Evolutionary conservation across 331 rosid genomes (phyloP).

Genomic region (Acacia pycnantha): DNA sequence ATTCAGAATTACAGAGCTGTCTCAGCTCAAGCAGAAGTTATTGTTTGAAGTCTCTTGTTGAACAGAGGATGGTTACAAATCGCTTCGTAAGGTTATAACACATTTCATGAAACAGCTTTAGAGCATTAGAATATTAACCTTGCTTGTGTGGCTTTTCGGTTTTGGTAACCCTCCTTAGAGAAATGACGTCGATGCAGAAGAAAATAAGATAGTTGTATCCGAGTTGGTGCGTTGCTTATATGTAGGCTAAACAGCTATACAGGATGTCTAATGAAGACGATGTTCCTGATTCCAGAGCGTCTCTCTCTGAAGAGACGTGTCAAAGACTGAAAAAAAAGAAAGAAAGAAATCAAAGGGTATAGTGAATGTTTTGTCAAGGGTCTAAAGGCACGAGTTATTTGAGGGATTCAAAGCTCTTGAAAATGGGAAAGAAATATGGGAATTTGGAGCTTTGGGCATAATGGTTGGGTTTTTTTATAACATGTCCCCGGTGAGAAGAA

Average conservation of each 20-base stretch:
- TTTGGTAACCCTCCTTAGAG: neutral
- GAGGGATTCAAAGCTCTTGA: conserved; percentile 54
- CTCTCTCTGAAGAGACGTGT: conserved; percentile 44
- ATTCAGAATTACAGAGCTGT: neutral
- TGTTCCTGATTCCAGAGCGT: neutral
- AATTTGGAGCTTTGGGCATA: neutral
- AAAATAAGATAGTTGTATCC: conserved; percentile 16
- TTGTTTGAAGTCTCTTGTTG: neutral
- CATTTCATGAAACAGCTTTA: neutral
- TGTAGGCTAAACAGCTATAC: neutral
- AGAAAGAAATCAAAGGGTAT: neutral
- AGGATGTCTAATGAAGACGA: no score
- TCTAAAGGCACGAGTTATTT: conserved; percentile 51
- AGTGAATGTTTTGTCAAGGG: conserved; percentile 8
- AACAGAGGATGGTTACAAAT: neutral
- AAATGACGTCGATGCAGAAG: neutral
- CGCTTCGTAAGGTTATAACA: neutral
- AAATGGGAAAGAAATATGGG: conserved; percentile 13
- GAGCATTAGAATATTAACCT: conserved; percentile 20
- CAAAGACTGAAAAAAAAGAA: conserved; percentile 7
- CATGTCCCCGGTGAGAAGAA: neutral
- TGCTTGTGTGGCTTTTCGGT: conserved; percentile 10
- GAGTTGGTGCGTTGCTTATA: conserved; percentile 28
- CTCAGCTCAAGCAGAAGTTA: neutral
- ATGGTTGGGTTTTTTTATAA: neutral